Conservation (phyloP, 129 eudicot species). For the Arctium lappa region DNA sequence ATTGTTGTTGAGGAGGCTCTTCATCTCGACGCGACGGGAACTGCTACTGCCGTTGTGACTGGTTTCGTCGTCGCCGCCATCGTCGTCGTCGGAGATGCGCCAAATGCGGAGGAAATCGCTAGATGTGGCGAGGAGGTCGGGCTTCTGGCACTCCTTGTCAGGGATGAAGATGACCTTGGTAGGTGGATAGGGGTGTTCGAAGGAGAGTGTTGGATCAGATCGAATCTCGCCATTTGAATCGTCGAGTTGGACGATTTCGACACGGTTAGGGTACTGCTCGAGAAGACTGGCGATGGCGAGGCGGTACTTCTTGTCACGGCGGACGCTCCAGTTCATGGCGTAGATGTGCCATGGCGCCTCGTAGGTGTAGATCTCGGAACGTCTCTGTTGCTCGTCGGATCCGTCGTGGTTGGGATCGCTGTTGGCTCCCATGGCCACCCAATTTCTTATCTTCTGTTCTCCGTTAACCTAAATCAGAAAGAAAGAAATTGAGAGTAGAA, state of each 20-base stretch:
- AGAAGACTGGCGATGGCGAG: slow-evolving; percentile 84
- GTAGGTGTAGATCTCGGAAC: slow-evolving; percentile 96
- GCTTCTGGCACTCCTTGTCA: slow-evolving; percentile 87
- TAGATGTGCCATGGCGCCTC: slow-evolving; percentile 98
- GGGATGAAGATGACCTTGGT: slow-evolving; percentile 85
- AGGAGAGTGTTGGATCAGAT: slow-evolving; percentile 69
- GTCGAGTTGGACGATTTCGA: slow-evolving; percentile 90
- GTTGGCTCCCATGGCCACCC: slow-evolving; percentile 47
- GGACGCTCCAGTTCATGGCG: slow-evolving; percentile 99
- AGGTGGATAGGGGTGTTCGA: slow-evolving; percentile 94
- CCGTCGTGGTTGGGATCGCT: slow-evolving; percentile 60
- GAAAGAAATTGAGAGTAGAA: neutral
- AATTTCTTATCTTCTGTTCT: neutral
- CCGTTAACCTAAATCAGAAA: slow-evolving; percentile 2
- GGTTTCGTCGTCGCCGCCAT: slow-evolving; percentile 20
- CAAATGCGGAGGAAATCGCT: slow-evolving; percentile 81
- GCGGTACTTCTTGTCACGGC: slow-evolving; percentile 85
- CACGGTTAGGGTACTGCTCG: slow-evolving; percentile 82
- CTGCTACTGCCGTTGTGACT: neutral
- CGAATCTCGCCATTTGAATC: slow-evolving; percentile 87
- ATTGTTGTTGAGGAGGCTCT: slow-evolving; percentile 60
- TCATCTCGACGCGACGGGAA: slow-evolving; percentile 56
- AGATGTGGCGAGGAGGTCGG: slow-evolving; percentile 86
- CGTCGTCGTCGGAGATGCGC: slow-evolving; percentile 50
- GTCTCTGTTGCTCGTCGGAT: slow-evolving; percentile 85